A percentile compares a stretch with the other conserved stretches of the same genome.
These are phyloP conservation scores for Trametes hirsuta DNA, from an alignment of 1,284 basidiomycete genomes.

Conservation along the genomic window DNA sequence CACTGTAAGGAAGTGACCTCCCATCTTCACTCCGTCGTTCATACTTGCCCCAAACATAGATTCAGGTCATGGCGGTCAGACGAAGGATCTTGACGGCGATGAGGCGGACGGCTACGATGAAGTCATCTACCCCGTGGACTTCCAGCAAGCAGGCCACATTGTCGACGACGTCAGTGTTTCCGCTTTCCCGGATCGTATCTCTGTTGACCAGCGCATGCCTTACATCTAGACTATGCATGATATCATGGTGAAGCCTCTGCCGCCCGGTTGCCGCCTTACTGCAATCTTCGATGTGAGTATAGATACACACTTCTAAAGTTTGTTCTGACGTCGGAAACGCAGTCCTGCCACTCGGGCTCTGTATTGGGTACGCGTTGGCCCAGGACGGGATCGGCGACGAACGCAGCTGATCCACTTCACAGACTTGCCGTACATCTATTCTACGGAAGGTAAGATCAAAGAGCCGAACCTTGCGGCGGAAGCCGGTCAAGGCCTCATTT, in stretches of 20 bases:
- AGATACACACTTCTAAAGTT: conserved; percentile 12
- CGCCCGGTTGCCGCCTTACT: conserved; percentile 84
- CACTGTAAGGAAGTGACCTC: conserved; percentile 62
- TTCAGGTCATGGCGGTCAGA: conserved; percentile 85
- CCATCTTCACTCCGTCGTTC: not conserved
- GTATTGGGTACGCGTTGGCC: conserved; percentile 37
- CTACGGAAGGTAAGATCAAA: conserved; percentile 92
- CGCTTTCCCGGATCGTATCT: not conserved
- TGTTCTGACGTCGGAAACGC: conserved; percentile 26
- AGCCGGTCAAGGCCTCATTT: conserved; percentile 76
- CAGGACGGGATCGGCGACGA: not conserved
- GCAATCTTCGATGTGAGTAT: conserved; percentile 81
- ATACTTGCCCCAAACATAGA: conserved; percentile 39
- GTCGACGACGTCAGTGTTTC: conserved; percentile 75
- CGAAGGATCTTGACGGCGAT: conserved; percentile 74
- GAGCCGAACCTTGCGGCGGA: conserved; percentile 85
- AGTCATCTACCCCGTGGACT: conserved; percentile 89
- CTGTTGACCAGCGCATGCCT: not conserved
- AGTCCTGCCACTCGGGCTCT: conserved; percentile 53
- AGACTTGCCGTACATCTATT: conserved; percentile 62
- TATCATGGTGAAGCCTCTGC: conserved; percentile 76
- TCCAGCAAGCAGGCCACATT: conserved; percentile 70
- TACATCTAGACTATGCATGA: conserved; percentile 61
- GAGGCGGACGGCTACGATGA: conserved; percentile 70
- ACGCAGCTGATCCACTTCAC: not conserved